Evolutionary conservation across 192 early-diverging fungal species (phyloP).

Genomic region (Backusella australiensis): DNA sequence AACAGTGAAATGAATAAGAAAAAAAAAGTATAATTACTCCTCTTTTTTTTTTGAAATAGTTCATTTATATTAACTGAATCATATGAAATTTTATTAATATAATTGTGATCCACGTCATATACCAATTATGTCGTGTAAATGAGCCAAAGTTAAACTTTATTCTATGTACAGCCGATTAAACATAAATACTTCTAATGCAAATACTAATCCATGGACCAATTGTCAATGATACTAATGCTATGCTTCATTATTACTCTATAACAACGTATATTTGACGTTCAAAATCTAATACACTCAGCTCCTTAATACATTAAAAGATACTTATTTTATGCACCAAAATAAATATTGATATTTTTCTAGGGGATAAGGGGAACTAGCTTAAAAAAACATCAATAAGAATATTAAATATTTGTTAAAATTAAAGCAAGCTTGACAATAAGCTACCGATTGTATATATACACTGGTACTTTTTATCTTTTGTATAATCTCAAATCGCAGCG

Average conservation of each 20-base stretch:
- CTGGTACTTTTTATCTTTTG: background rate
- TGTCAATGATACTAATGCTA: constrained; percentile 5
- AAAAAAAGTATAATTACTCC: background rate
- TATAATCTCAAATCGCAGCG: background rate
- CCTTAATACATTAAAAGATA: background rate
- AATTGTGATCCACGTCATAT: background rate
- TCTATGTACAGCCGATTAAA: background rate
- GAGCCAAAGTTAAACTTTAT: constrained; percentile 7
- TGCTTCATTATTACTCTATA: background rate
- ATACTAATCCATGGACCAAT: background rate
- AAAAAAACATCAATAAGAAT: background rate
- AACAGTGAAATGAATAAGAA: background rate
- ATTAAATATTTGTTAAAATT: background rate
- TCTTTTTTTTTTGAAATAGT: background rate
- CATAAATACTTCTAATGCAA: background rate
- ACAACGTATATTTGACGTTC: background rate
- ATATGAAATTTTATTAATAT: constrained; percentile 1
- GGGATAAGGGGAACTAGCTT: background rate
- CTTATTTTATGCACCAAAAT: background rate
- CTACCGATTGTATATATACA: background rate
- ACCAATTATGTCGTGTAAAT: background rate
- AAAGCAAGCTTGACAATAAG: background rate
- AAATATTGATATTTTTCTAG: background rate
- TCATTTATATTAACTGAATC: background rate
- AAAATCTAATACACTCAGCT: background rate